Evolutionary conservation across 1,139 yeast genomes (phyloP).

Genomic region (Insectozyma bohioensis): DNA sequence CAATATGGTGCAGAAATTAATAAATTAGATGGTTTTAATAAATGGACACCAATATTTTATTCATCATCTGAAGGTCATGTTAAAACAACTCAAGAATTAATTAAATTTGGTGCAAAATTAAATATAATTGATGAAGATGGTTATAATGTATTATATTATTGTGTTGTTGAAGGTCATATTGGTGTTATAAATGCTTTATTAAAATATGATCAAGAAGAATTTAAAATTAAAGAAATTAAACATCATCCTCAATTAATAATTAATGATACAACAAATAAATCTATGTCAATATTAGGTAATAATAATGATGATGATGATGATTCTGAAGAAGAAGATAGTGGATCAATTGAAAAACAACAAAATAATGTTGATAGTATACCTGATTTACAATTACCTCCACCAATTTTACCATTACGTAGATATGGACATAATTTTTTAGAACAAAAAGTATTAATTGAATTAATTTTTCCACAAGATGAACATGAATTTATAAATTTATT

Average conservation of each 20-base stretch:
- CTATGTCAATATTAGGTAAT: slow-evolving; percentile 33
- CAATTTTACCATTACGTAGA: slow-evolving; percentile 86
- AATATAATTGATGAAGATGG: slow-evolving; percentile 82
- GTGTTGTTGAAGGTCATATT: slow-evolving; percentile 92
- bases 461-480: slow-evolving; percentile 58
- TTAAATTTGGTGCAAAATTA: slow-evolving; percentile 71
- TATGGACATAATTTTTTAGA: slow-evolving; percentile 96
- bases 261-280: slow-evolving; percentile 8
- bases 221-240: slow-evolving; percentile 2
- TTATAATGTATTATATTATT: slow-evolving; percentile 78
- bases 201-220: slow-evolving; percentile 20
- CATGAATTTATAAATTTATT: slow-evolving; percentile 51
- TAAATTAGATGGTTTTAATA: slow-evolving; percentile 77
- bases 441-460: slow-evolving; percentile 78
- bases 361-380: slow-evolving; percentile 68
- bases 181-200: slow-evolving; percentile 69
- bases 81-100: slow-evolving; percentile 65
- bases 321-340: slow-evolving; percentile 35
- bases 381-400: slow-evolving; percentile 90
- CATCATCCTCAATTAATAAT: background rate
- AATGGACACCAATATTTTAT: slow-evolving; percentile 93
- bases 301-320: slow-evolving; percentile 10
- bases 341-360: slow-evolving; percentile 25
- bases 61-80: slow-evolving; percentile 86
- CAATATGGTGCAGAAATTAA: slow-evolving; percentile 78